phyloP scores from a whole-genome alignment of 1,284 basidiomycete genomes.

The Ceratobasidium sp. region DNA sequence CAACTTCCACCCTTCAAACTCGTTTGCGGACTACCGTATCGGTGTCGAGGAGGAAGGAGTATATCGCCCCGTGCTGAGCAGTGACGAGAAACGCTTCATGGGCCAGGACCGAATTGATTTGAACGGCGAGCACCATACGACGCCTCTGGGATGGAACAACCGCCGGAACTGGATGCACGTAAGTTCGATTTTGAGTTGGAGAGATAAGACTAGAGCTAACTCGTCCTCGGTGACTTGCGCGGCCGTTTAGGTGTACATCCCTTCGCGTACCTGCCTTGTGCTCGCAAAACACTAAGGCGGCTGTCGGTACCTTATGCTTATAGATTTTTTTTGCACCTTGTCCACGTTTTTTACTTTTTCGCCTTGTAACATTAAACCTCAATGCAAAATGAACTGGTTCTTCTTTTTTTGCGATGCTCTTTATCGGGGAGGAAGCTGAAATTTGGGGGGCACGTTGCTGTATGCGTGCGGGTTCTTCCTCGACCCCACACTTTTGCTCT shows the following conservation, averaged over 20 bases:
- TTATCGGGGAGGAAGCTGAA: constrained; percentile 14
- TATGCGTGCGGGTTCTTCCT: not conserved
- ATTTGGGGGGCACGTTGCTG: constrained; percentile 33
- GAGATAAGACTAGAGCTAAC: constrained; percentile 28
- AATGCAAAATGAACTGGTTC: constrained; percentile 36
- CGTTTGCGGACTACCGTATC: constrained; percentile 93
- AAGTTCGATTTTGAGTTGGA: constrained; percentile 29
- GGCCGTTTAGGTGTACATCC: constrained; percentile 42
- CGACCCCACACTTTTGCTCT: constrained; percentile 20
- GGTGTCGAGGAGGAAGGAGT: constrained; percentile 90
- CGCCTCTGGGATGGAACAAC: constrained; percentile 90
- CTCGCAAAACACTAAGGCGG: constrained; percentile 28
- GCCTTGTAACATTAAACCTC: constrained; percentile 22
- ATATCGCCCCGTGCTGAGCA: constrained; percentile 84
- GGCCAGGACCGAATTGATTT: constrained; percentile 87
- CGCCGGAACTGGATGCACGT: constrained; percentile 92
- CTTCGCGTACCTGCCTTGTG: constrained; percentile 40
- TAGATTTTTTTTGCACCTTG: constrained; percentile 6
- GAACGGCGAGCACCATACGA: constrained; percentile 81
- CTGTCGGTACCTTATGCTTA: constrained; percentile 13
- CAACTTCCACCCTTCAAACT: constrained; percentile 92
- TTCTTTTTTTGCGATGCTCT: not conserved
- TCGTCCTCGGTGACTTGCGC: no score
- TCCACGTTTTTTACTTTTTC: constrained; percentile 18
- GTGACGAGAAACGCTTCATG: constrained; percentile 88